Conservation (phyloP, 106 monocot genomes). For the Allium fistulosum region DNA sequence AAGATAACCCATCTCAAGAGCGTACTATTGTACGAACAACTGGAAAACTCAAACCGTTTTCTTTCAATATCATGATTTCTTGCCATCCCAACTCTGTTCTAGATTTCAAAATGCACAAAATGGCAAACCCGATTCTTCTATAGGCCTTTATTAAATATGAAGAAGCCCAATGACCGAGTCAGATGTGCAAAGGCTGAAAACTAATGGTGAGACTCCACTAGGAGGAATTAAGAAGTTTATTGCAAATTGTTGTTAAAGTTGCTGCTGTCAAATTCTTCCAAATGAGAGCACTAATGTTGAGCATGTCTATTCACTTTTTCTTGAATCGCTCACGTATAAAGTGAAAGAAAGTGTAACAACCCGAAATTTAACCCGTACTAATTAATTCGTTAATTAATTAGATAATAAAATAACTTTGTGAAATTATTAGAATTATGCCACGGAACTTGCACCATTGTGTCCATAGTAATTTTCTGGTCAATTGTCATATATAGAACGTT, state of each 20-base stretch:
- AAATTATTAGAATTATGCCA: too few species aligned
- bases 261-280: conserved; percentile 78
- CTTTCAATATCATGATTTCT: conserved; percentile 68
- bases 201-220: conserved; percentile 1
- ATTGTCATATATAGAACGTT: too few species aligned
- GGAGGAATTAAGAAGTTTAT: conserved; percentile 32
- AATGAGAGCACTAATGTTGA: conserved; percentile 23
- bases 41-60: conserved; percentile 79
- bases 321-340: conserved; percentile 37
- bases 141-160: conserved; percentile 70
- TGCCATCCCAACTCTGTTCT: conserved; percentile 64
- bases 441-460: too few species aligned
- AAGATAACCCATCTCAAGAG: conserved; percentile 89
- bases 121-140: conserved; percentile 28
- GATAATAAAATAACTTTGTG: too few species aligned
- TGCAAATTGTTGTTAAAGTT: conserved; percentile 71
- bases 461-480: too few species aligned
- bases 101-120: conserved; percentile 39
- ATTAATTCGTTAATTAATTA: too few species aligned
- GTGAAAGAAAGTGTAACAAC: conserved; percentile 3
- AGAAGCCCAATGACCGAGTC: conserved; percentile 58
- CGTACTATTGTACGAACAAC: conserved; percentile 90
- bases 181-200: conserved; percentile 34
- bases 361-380: too few species aligned
- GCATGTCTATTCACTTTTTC: conserved; percentile 57